Base-by-base conservation (phyloP, 2,329 filamentous ascomycete genomes). In the Fusarium sp. region DNA sequence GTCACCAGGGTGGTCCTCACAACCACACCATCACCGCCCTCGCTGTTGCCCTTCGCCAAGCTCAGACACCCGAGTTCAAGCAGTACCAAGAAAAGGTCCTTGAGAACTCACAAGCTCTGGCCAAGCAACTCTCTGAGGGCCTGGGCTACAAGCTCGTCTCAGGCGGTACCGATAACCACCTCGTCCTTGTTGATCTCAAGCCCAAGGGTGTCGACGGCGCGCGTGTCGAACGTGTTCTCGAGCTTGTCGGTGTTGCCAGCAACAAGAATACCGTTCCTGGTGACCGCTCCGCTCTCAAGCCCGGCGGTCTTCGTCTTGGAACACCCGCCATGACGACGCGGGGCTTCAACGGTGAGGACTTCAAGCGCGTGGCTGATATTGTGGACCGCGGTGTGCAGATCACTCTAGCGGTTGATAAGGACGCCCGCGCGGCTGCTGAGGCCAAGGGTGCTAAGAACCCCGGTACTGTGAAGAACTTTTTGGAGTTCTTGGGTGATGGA, bases 261-360 rank as follows among this genome's bases (percentile, higher is more conserved):
- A 98, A 98, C 89, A 98, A 98, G 89, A 98, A 98, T 87, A 98
- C 95, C 4, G 95, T 97, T 0, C 96, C 96, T 3, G 95, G 95
- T 36, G 96, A 98, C 84, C 93, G 92, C 81, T 97, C 94, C 1
- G 96, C 96, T 0, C 89, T 98, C 80, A 94, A 95, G 77, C 96
- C 96, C 32, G 95, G 95, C 76, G 96, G 96, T 75, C 88, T 98
- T 73, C 92, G 96, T 74, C 93, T 98, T 81, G 96, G 96, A 61
- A 95, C 95, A 1, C 96, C 96, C 0, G 96, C 96, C 74, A 98
- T 98, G 96, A 98, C 96, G 26, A 97, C 94, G 22, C 90, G 96
- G 68, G 95, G 95, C 14, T 95, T 98, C 83, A 88, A 88, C 72
- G 91, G 94, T 76, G 90, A 92, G 56, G 96, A 98, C 84, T 98